Conservation (phyloP, 208 protist species). For the Blechomonas ayalai region DNA sequence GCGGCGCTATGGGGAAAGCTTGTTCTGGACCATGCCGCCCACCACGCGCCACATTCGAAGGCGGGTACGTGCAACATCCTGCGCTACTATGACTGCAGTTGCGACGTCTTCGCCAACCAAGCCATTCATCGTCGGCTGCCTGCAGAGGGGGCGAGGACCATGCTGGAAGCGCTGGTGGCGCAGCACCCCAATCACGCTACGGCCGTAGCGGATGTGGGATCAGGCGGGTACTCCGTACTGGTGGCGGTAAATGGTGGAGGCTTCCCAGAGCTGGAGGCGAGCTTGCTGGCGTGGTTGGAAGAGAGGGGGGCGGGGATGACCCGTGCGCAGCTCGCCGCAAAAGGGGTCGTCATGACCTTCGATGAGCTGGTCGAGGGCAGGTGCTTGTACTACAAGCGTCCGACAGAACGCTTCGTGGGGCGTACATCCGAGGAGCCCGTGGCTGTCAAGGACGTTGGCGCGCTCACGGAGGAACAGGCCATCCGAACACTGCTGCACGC, state of each 20-base stretch:
- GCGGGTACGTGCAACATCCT: slow-evolving; percentile 24
- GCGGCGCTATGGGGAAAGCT: slow-evolving; percentile 47
- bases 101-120: slow-evolving; percentile 72
- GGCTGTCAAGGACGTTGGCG: slow-evolving; percentile 50
- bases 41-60: slow-evolving; percentile 29
- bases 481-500: slow-evolving; percentile 64
- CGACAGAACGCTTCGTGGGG: slow-evolving; percentile 21
- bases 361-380: slow-evolving; percentile 59
- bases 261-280: slow-evolving; percentile 58
- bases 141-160: slow-evolving; percentile 26
- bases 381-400: slow-evolving; percentile 37
- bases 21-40: slow-evolving; percentile 71
- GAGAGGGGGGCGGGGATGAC: slow-evolving; percentile 76
- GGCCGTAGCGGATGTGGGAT: slow-evolving; percentile 17
- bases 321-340: slow-evolving; percentile 58
- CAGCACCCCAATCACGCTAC: slow-evolving; percentile 59
- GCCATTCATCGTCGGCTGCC: slow-evolving; percentile 55
- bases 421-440: slow-evolving; percentile 29
- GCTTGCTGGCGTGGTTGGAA: slow-evolving; percentile 62
- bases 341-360: slow-evolving; percentile 85
- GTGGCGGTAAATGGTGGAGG: slow-evolving; percentile 65
- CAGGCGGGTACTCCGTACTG: slow-evolving; percentile 45
- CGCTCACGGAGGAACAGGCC: slow-evolving; percentile 64
- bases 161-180: slow-evolving; percentile 55
- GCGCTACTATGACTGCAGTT: slow-evolving; percentile 57